A percentile compares a stretch with the other conserved stretches of the same genome.
These are phyloP conservation scores for Backusella liffmaniae DNA, from an alignment of 192 early-diverging fungal genomes.

Conservation along the genomic window DNA sequence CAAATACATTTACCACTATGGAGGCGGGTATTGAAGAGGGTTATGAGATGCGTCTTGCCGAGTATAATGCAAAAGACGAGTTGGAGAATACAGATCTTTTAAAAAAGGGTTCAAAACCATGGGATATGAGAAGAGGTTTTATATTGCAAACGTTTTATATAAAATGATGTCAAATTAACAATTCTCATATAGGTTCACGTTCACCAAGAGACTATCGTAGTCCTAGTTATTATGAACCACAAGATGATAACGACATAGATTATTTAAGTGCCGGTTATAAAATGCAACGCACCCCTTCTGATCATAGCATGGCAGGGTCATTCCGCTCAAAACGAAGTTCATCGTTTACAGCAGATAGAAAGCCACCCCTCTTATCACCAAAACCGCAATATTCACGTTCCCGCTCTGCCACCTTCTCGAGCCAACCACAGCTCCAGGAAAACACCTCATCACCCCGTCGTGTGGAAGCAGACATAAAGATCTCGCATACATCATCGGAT, in stretches of 20 bases:
- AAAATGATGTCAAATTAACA: too few species aligned
- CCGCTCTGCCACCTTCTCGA: not conserved
- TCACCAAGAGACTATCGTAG: not conserved
- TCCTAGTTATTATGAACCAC: not conserved
- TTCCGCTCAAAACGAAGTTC: not conserved
- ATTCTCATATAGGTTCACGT: not conserved
- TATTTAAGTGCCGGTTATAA: not conserved
- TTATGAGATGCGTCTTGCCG: constrained; percentile 22
- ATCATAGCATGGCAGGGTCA: not conserved
- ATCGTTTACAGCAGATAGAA: not conserved
- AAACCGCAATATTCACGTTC: not conserved
- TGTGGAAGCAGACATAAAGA: not conserved
- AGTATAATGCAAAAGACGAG: not conserved
- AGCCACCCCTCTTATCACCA: not conserved
- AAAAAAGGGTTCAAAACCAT: not conserved
- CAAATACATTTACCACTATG: constrained; percentile 42
- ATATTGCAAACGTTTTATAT: too few species aligned
- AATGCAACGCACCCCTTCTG: not conserved
- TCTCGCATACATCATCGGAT: not conserved
- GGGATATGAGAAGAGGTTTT: not conserved
- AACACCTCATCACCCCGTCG: not conserved
- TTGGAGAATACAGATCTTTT: not conserved
- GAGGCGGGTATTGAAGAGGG: constrained; percentile 15
- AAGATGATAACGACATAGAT: not conserved
- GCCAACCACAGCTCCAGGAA: not conserved